Evolutionary conservation across 371 early-diverging fungal species (phyloP).

Genomic region (Apophysomyces elegans): DNA sequence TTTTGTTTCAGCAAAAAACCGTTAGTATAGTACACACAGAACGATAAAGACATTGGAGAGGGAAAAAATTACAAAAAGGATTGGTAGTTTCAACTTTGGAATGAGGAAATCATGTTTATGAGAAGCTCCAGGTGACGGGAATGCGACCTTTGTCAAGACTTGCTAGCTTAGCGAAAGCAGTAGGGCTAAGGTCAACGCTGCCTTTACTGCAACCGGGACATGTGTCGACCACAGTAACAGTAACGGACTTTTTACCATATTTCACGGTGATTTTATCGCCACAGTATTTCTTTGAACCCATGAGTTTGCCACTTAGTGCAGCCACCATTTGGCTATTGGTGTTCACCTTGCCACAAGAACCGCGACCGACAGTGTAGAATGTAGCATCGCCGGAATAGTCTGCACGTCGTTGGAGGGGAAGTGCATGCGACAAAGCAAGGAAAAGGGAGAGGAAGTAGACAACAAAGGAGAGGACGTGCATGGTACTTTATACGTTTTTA

Average conservation of each 20-base stretch:
- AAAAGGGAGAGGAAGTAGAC: slow-evolving; percentile 8
- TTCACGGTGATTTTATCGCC: slow-evolving; percentile 41
- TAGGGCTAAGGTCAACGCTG: slow-evolving; percentile 48
- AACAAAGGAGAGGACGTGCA: neutral
- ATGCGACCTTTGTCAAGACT: slow-evolving; percentile 39
- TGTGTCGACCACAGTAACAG: slow-evolving; percentile 56
- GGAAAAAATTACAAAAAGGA: neutral
- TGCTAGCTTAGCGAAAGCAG: slow-evolving; percentile 54
- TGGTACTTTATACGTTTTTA: neutral
- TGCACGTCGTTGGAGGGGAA: slow-evolving; percentile 23
- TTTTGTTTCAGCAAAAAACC: too few species aligned
- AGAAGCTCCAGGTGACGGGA: slow-evolving; percentile 44
- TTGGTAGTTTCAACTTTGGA: too few species aligned
- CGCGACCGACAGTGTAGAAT: slow-evolving; percentile 41
- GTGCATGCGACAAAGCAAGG: slow-evolving; percentile 14
- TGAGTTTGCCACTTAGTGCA: slow-evolving; percentile 33
- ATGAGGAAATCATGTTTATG: neutral
- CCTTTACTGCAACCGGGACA: slow-evolving; percentile 51
- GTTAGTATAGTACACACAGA: neutral
- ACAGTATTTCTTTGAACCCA: slow-evolving; percentile 39
- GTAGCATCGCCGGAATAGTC: slow-evolving; percentile 39
- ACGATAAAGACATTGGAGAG: neutral
- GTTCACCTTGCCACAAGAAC: slow-evolving; percentile 44
- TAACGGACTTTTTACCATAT: slow-evolving; percentile 40
- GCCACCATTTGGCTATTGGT: slow-evolving; percentile 35